phyloP scores from a whole-genome alignment of 768 basidiomycete genomes.

The Tubosaeta sp. region DNA sequence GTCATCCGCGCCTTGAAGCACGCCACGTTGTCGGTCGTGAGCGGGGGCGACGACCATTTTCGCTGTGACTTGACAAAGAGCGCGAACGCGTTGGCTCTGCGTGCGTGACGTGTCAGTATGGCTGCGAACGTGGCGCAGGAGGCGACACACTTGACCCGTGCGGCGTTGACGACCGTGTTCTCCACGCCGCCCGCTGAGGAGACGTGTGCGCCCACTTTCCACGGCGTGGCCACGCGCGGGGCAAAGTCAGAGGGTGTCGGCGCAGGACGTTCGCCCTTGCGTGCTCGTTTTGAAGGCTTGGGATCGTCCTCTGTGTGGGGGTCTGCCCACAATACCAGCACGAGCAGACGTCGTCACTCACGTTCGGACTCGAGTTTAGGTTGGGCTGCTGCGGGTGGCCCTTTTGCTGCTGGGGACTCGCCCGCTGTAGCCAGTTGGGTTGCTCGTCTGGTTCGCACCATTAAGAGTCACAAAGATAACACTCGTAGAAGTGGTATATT shows the following conservation, averaged over 20 bases:
- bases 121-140: not conserved
- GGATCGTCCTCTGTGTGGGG: not conserved
- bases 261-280: constrained; percentile 10
- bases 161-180: constrained; percentile 66
- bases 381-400: not conserved
- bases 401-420: no score
- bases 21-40: constrained; percentile 48
- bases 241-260: constrained; percentile 26
- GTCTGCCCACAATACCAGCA: not conserved
- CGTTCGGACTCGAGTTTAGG: not conserved
- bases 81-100: constrained; percentile 77
- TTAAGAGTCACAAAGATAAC: not conserved
- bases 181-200: constrained; percentile 79
- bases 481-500: constrained; percentile 14
- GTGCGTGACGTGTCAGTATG: not conserved
- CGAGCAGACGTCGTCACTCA: constrained; percentile 8
- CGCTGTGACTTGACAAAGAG: constrained; percentile 83
- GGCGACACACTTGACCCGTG: constrained; percentile 54
- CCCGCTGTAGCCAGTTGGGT: constrained; percentile 1
- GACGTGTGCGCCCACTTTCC: constrained; percentile 84
- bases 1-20: constrained; percentile 60
- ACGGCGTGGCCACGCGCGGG: constrained; percentile 34
- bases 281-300: not conserved
- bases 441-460: constrained; percentile 25
- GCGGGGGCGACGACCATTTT: constrained; percentile 67